These are phyloP conservation scores for Saccharomycopsis sp. DNA, from an alignment of 805 yeast genomes.

Conservation along the genomic window DNA sequence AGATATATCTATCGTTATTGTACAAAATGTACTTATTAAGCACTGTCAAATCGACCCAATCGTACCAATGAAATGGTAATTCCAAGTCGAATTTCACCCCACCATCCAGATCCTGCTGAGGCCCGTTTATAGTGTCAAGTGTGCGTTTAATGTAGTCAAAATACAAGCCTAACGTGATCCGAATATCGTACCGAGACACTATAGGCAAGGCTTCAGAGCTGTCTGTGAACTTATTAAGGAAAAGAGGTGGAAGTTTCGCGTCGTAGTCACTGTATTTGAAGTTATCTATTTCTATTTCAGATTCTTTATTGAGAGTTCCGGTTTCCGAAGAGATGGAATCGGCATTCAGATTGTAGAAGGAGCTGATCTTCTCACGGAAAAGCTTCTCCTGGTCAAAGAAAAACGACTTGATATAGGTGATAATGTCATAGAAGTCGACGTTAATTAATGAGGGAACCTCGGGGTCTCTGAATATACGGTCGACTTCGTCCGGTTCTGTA, in stretches of 20 bases:
- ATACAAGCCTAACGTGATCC: slow-evolving; percentile 47
- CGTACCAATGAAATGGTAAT: slow-evolving; percentile 49
- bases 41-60: slow-evolving; percentile 42
- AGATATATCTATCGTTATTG: not conserved
- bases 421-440: slow-evolving; percentile 16
- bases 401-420: slow-evolving; percentile 12
- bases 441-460: slow-evolving; percentile 18
- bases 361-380: slow-evolving; percentile 4
- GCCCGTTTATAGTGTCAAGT: slow-evolving; percentile 12
- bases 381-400: slow-evolving; percentile 16
- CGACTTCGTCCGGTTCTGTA: slow-evolving; percentile 1
- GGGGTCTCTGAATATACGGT: slow-evolving; percentile 14
- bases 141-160: slow-evolving; percentile 33
- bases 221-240: not conserved
- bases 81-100: slow-evolving; percentile 1
- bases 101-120: not conserved
- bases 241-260: slow-evolving; percentile 8
- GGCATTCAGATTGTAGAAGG: not conserved
- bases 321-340: not conserved
- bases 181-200: slow-evolving; percentile 49
- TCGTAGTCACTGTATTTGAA: slow-evolving; percentile 13
- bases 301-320: not conserved
- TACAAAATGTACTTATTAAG: slow-evolving; percentile 30
- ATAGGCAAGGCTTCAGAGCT: slow-evolving; percentile 22
- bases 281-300: slow-evolving; percentile 11